A percentile compares a stretch with the other conserved stretches of the same genome.
These are phyloP conservation scores for Parascedosporium putredinis DNA, from an alignment of 2,329 filamentous ascomycete species.

Conservation along the genomic window DNA sequence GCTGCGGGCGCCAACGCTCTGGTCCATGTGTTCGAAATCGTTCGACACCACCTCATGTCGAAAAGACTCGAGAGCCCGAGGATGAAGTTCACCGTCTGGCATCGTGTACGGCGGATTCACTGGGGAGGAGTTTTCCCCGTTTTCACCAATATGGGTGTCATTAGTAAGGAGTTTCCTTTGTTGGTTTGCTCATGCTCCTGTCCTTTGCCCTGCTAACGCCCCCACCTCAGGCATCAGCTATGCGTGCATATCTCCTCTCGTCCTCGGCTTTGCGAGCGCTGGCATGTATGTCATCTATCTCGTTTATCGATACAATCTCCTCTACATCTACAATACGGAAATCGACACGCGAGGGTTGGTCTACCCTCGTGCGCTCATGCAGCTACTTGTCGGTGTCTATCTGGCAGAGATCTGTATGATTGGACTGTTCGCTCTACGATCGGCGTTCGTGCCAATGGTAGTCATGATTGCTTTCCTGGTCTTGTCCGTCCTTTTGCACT, in stretches of 20 bases:
- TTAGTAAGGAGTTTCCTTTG: conserved; percentile 43
- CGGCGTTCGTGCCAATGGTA: conserved; percentile 57
- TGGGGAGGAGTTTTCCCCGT: conserved; percentile 80
- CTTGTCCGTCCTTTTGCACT: conserved; percentile 66
- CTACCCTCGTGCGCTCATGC: conserved; percentile 79
- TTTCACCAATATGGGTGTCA: conserved; percentile 71
- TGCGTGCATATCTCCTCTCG: conserved; percentile 74
- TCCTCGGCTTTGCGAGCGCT: conserved; percentile 70
- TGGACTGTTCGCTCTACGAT: conserved; percentile 66
- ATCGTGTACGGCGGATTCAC: conserved; percentile 58
- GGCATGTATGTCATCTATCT: conserved; percentile 76
- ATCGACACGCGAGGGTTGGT: conserved; percentile 83
- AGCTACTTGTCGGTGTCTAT: conserved; percentile 76
- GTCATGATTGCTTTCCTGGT: conserved; percentile 68
- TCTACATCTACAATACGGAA: conserved; percentile 72
- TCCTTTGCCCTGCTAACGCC: no score
- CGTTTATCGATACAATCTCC: conserved; percentile 81
- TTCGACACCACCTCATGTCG: conserved; percentile 47
- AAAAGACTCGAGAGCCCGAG: conserved; percentile 69
- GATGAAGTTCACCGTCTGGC: conserved; percentile 70
- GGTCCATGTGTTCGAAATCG: conserved; percentile 59
- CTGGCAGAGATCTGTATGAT: conserved; percentile 74
- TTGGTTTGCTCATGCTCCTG: background rate
- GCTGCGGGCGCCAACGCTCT: conserved; percentile 66
- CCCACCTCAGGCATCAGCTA: conserved; percentile 80